A percentile compares a stretch with the other conserved stretches of the same genome.
These are phyloP conservation scores for Mycena chlorophos DNA, from an alignment of 768 basidiomycete genomes.

Conservation along the genomic window DNA sequence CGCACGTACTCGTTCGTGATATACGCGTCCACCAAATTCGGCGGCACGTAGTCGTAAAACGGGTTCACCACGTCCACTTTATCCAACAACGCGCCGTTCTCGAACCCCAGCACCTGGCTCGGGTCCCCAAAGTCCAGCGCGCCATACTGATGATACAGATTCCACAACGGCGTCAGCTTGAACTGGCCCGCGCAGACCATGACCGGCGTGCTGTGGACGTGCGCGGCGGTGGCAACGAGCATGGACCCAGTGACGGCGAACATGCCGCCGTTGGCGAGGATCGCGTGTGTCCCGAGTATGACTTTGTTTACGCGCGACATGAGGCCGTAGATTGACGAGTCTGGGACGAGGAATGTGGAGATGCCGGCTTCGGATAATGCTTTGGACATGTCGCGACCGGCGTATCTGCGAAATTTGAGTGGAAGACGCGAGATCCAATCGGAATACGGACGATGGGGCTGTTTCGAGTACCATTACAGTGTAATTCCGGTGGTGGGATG, in stretches of 20 bases:
- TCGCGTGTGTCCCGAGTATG: slow-evolving; percentile 91
- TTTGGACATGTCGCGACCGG: slow-evolving; percentile 82
- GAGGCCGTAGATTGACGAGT: slow-evolving; percentile 92
- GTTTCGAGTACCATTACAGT: slow-evolving; percentile 97
- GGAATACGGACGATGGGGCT: slow-evolving; percentile 77
- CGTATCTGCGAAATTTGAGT: slow-evolving; percentile 52
- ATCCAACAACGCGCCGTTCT: slow-evolving; percentile 77
- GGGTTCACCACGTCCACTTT: slow-evolving; percentile 93
- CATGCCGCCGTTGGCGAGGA: slow-evolving; percentile 95
- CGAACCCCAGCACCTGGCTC: slow-evolving; percentile 63
- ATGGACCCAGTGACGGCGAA: slow-evolving; percentile 87
- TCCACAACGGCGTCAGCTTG: slow-evolving; percentile 92
- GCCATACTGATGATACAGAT: slow-evolving; percentile 82
- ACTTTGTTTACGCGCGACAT: slow-evolving; percentile 98
- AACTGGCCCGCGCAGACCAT: slow-evolving; percentile 95
- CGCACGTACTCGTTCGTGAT: slow-evolving; percentile 92
- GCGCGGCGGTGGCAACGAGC: slow-evolving; percentile 83
- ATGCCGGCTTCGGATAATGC: slow-evolving; percentile 79
- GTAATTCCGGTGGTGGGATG: slow-evolving; percentile 86
- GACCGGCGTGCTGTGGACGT: slow-evolving; percentile 87
- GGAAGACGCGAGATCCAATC: slow-evolving; percentile 34
- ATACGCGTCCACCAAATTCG: slow-evolving; percentile 89
- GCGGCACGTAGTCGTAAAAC: slow-evolving; percentile 94
- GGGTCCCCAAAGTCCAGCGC: slow-evolving; percentile 79
- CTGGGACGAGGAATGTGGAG: slow-evolving; percentile 95